These are phyloP conservation scores for Vigna hirtella DNA, from an alignment of 306 rosid genomes.

Conservation along the genomic window DNA sequence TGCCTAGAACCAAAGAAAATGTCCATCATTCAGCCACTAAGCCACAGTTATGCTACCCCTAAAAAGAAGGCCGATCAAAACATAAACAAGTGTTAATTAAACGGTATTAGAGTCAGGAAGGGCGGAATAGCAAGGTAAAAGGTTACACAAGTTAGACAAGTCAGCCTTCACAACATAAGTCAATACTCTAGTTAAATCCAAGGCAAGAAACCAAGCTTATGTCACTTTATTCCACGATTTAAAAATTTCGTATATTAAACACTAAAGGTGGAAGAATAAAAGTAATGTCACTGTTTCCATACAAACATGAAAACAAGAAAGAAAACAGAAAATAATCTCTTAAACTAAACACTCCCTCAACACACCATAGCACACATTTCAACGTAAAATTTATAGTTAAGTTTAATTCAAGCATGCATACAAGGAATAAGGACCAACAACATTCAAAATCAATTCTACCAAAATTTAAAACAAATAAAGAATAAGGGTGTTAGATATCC, in stretches of 20 bases:
- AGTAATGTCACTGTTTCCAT: no score
- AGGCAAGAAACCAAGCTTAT: constrained; percentile 17
- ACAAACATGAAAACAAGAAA: background rate
- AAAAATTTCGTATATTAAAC: background rate
- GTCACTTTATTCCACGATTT: background rate
- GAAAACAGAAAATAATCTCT: background rate
- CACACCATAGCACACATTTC: background rate
- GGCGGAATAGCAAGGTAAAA: constrained; percentile 11
- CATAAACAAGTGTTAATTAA: background rate
- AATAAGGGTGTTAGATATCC: background rate
- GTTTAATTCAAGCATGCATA: background rate
- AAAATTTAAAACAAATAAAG: background rate
- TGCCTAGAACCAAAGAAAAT: constrained; percentile 23
- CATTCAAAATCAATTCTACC: background rate
- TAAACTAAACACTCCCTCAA: background rate
- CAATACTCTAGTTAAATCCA: background rate
- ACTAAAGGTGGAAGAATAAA: background rate
- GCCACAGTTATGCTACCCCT: constrained; percentile 1
- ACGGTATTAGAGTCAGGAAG: background rate
- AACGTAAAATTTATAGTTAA: background rate
- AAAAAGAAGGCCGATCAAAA: background rate
- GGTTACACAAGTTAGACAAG: constrained; percentile 4
- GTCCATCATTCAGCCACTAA: background rate
- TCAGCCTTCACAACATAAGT: background rate
- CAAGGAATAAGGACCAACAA: background rate